These are phyloP conservation scores for Seiridium unicorne DNA, from an alignment of 2,329 filamentous ascomycete genomes.

Conservation along the genomic window DNA sequence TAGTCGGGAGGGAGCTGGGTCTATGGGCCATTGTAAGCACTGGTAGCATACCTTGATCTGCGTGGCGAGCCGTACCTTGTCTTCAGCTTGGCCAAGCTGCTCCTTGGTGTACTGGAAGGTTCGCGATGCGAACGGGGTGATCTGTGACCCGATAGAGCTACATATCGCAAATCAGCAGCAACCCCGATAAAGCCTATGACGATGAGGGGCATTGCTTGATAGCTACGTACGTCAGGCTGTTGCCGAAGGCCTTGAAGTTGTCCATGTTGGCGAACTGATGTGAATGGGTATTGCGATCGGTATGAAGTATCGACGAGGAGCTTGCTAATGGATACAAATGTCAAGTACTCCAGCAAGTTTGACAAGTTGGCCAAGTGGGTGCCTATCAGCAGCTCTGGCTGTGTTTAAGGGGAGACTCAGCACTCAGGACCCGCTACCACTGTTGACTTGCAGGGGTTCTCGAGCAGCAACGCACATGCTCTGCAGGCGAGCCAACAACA, in stretches of 20 bases:
- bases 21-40: slow-evolving; percentile 39
- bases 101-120: slow-evolving; percentile 98
- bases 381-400: not conserved
- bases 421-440: not conserved
- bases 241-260: slow-evolving; percentile 57
- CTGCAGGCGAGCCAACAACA: too few species aligned
- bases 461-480: too few species aligned
- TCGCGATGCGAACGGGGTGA: slow-evolving; percentile 89
- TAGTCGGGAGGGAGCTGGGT: slow-evolving; percentile 97
- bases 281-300: not conserved
- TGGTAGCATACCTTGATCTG: too few species aligned
- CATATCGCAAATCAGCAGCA: slow-evolving; percentile 3
- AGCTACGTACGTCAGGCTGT: slow-evolving; percentile 50
- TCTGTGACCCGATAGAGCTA: slow-evolving; percentile 69
- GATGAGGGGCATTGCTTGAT: slow-evolving; percentile 11
- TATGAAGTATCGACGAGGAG: not conserved
- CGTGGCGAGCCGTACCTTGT: slow-evolving; percentile 63
- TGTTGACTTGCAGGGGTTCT: not conserved
- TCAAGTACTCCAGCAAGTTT: not conserved
- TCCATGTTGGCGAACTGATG: slow-evolving; percentile 41
- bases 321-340: not conserved
- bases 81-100: slow-evolving; percentile 90
- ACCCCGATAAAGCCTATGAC: not conserved
- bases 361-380: slow-evolving; percentile 1
- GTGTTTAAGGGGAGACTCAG: not conserved